Evolutionary conservation across 2,329 filamentous ascomycete genomes (phyloP).

Genomic region (Paecilomyces variotii): DNA sequence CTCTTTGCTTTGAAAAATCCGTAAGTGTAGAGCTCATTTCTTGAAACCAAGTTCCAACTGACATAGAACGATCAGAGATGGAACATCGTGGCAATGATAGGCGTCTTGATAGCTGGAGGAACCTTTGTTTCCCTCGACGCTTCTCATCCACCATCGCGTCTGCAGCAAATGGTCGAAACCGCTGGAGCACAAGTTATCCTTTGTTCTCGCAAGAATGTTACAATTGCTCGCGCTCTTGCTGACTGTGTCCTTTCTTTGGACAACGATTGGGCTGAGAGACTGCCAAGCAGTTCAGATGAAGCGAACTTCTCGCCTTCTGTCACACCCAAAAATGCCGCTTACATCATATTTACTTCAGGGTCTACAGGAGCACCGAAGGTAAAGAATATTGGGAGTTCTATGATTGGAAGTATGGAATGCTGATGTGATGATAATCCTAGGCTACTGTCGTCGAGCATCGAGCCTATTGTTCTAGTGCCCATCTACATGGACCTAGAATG

Average conservation of each 20-base stretch:
- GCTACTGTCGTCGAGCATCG: slow-evolving; percentile 58
- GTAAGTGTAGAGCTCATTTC: slow-evolving; percentile 14
- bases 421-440: slow-evolving; percentile 15
- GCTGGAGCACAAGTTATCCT: slow-evolving; percentile 26
- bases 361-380: slow-evolving; percentile 49
- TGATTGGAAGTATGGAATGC: not conserved
- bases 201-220: slow-evolving; percentile 21
- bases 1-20: slow-evolving; percentile 37
- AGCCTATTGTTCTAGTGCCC: slow-evolving; percentile 49
- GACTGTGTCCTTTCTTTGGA: slow-evolving; percentile 22
- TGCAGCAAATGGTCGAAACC: slow-evolving; percentile 25
- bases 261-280: slow-evolving; percentile 13
- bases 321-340: slow-evolving; percentile 32
- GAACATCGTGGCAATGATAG: slow-evolving; percentile 34
- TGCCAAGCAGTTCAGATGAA: slow-evolving; percentile 10
- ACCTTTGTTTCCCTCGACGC: slow-evolving; percentile 36
- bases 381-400: slow-evolving; percentile 4
- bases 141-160: slow-evolving; percentile 28
- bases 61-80: slow-evolving; percentile 24
- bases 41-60: not conserved
- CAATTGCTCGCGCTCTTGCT: slow-evolving; percentile 13
- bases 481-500: slow-evolving; percentile 45
- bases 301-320: slow-evolving; percentile 15
- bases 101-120: slow-evolving; percentile 35
- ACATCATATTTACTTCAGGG: slow-evolving; percentile 54